Evolutionary conservation across 148 eudicot species (phyloP), one percentile per base, ranked within the genome.

Genomic region (Silene latifolia): DNA sequence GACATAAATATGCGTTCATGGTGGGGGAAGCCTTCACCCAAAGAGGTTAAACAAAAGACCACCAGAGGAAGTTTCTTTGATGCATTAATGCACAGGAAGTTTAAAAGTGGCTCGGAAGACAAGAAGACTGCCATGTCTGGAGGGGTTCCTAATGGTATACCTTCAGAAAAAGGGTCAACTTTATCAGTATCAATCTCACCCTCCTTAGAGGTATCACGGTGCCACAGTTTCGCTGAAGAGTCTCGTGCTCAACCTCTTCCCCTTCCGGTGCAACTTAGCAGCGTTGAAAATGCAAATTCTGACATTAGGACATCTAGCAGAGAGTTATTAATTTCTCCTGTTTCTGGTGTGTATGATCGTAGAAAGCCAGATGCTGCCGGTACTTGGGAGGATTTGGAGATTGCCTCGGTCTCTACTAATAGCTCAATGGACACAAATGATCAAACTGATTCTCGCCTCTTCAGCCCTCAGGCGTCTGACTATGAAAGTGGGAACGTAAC

Each of bases 11-110:
- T 95, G 99, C 94, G 84, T 81, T 74, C 86, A 48, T 95, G 97
- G 97, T 92, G 90, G 96, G 82, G 88, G n/a, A 93, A 85, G 83
- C 83, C 91, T 42, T 85, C 93, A 48, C 86, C 91, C 56, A 92
- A 90, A 74, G 92, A 92, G 67, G 83, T 87, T 12, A 90, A 88
- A 80, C 85, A 83, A 89, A 92, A 85, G 80, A 19, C 81, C 69
- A 77, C 78, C 78, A 89, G 82, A 78, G 88, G 87, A 79, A 80
- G 89, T 78, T 81, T 95, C 42, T 76, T 95, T 54, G 96, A 89
- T 53, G 74, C 89, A 51, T 51, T 51, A 66, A 77, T 95, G 48
- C 89, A 86, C 11, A 81, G 90, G 59, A 95, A 85, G 69, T 75
- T 92, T 59, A 88, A 63, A 77, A 79, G 75, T 76, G 83, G 80